Percentiles rank a stretch among this genome's conserved stretches.
Evolutionary conservation across 805 yeast genomes (phyloP).

Genomic region (Candida nanaspora): DNA sequence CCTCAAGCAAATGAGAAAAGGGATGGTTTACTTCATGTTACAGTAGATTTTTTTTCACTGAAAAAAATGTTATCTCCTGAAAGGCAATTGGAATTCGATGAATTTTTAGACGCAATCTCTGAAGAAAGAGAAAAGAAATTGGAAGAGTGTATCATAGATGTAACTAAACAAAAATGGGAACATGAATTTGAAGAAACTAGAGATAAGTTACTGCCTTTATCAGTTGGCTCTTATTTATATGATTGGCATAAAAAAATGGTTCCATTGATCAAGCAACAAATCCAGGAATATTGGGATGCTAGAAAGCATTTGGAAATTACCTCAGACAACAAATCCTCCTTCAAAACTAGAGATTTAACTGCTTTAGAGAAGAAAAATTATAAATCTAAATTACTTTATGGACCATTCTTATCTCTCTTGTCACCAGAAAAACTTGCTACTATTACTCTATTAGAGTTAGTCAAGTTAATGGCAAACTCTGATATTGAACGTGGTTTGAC

Average conservation of each 20-base stretch:
- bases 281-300: conserved; percentile 44
- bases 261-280: conserved; percentile 65
- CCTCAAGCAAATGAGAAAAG: conserved; percentile 10
- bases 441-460: conserved; percentile 73
- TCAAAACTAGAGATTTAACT: conserved; percentile 4
- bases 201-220: conserved; percentile 40
- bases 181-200: conserved; percentile 54
- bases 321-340: not conserved
- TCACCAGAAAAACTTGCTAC: conserved; percentile 78
- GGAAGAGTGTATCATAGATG: conserved; percentile 75
- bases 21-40: conserved; percentile 8
- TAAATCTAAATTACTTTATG: conserved; percentile 46
- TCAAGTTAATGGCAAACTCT: conserved; percentile 67
- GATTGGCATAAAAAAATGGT: conserved; percentile 75
- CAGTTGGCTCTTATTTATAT: conserved; percentile 70
- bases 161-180: conserved; percentile 86
- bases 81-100: conserved; percentile 51
- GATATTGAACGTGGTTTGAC: conserved; percentile 78
- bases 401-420: conserved; percentile 69
- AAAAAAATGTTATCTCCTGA: conserved; percentile 45
- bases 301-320: conserved; percentile 11
- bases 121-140: conserved; percentile 67
- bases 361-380: conserved; percentile 14
- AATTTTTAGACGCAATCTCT: conserved; percentile 61
- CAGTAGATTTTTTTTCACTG: conserved; percentile 58